Percentiles rank a stretch among this genome's conserved stretches.
Conservation (phyloP, 176 grass and related monocot genomes). For the Poa pratensis region DNA sequence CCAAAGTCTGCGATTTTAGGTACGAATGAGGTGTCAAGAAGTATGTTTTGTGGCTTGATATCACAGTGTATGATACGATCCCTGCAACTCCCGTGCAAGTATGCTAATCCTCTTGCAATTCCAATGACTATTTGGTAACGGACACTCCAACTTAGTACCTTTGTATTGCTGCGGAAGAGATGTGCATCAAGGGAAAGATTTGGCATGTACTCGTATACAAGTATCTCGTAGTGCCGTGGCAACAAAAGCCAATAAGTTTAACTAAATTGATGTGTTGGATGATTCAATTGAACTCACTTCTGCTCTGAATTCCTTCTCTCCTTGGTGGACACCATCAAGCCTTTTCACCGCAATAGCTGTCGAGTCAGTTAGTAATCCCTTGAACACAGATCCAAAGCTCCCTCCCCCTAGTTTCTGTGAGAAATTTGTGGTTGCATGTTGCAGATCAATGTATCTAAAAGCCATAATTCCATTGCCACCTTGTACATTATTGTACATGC, state of each 20-base stretch:
- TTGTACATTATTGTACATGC: conserved; percentile 2
- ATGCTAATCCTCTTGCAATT: conserved; percentile 16
- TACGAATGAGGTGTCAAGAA: not conserved
- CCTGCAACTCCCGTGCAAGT: conserved; percentile 17
- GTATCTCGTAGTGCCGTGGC: conserved; percentile 16
- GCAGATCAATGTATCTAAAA: conserved; percentile 43
- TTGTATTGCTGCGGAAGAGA: conserved; percentile 29
- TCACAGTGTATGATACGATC: conserved; percentile 25
- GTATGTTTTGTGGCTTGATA: conserved; percentile 27
- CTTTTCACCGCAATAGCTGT: conserved; percentile 50
- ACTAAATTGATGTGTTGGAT: conserved; percentile 60
- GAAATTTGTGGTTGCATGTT: conserved; percentile 49
- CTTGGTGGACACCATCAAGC: conserved; percentile 24
- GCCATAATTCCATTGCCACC: conserved; percentile 22
- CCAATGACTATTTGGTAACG: conserved; percentile 28
- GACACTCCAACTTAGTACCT: conserved; percentile 34
- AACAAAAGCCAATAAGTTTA: conserved; percentile 53
- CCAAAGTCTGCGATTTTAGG: conserved; percentile 25
- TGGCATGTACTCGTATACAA: conserved; percentile 57
- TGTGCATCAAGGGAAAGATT: conserved; percentile 48
- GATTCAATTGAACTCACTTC: conserved; percentile 57
- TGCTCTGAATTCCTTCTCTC: conserved; percentile 57
- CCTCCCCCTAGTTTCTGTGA: conserved; percentile 49
- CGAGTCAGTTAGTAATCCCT: conserved; percentile 31
- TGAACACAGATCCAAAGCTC: conserved; percentile 57